phyloP scores from a whole-genome alignment of 2,329 filamentous ascomycete species.

The Epichloe typhina region DNA sequence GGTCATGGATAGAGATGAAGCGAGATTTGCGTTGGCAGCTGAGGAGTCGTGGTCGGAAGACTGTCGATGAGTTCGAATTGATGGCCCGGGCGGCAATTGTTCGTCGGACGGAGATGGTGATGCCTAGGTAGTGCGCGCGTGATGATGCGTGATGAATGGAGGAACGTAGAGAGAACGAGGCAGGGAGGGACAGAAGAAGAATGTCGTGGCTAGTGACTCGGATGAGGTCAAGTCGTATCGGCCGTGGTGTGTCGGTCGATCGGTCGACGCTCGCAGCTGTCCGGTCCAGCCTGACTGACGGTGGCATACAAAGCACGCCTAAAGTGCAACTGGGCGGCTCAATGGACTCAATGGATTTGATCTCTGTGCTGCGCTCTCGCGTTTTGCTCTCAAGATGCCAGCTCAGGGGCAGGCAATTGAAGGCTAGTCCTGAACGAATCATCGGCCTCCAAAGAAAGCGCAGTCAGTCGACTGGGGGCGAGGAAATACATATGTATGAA shows the following conservation, averaged over 20 bases:
- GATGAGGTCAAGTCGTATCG: background rate
- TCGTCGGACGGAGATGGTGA: background rate
- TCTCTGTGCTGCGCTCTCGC: no score
- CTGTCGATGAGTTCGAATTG: background rate
- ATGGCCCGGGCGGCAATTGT: background rate
- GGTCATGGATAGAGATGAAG: background rate
- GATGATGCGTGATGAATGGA: background rate
- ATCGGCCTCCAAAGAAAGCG: no score
- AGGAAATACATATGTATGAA: no score
- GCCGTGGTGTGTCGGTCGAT: background rate
- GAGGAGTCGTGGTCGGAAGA: background rate
- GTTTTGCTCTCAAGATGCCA: no score
- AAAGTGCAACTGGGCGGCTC: no score
- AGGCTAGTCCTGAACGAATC: no score
- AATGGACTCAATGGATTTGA: no score
- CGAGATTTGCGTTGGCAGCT: constrained; percentile 2
- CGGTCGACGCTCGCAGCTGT: background rate
- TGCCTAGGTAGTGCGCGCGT: background rate
- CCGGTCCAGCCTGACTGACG: background rate
- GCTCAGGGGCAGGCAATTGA: no score
- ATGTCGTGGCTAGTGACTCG: background rate
- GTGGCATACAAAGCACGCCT: background rate
- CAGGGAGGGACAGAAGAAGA: background rate
- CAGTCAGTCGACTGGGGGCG: no score
- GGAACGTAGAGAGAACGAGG: background rate